Evolutionary conservation across 106 monocot species (phyloP).

Genomic region (Alisma plantagoaquatica): DNA sequence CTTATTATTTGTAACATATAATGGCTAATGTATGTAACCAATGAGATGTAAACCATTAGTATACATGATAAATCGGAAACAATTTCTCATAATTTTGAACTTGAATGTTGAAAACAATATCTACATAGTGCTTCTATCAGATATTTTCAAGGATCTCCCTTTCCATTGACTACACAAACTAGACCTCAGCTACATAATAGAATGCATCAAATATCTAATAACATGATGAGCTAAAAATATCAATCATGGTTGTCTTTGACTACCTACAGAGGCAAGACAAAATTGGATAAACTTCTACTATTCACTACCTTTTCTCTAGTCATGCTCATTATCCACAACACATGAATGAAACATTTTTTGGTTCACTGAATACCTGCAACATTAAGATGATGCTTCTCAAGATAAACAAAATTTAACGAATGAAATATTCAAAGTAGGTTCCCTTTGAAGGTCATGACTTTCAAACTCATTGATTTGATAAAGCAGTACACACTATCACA

Average conservation of each 20-base stretch:
- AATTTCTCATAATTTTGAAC: conserved; percentile 94
- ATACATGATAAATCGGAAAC: conserved; percentile 87
- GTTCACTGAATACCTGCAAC: conserved; percentile 71
- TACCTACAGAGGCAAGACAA: conserved; percentile 66
- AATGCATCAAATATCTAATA: conserved; percentile 76
- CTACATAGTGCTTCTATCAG: conserved; percentile 91
- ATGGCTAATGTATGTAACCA: background rate
- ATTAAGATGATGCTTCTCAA: background rate
- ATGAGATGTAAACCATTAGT: background rate
- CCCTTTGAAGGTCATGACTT: background rate
- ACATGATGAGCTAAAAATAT: conserved; percentile 91
- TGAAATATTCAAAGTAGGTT: background rate
- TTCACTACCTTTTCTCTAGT: conserved; percentile 91
- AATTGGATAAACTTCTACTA: conserved; percentile 79
- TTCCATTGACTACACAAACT: conserved; percentile 84
- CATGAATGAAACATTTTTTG: conserved; percentile 93
- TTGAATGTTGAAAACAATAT: conserved; percentile 85
- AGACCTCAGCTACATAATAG: conserved; percentile 56
- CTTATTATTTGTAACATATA: no score
- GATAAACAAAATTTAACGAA: background rate
- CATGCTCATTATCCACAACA: conserved; percentile 89
- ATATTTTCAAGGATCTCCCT: conserved; percentile 74
- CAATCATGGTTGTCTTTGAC: conserved; percentile 87
- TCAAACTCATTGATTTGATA: background rate
- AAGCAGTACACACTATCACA: background rate